A percentile compares a stretch with the other conserved stretches of the same genome.
Conservation (phyloP, 1,139 yeast species). For the Hyphopichia buzzinii region DNA sequence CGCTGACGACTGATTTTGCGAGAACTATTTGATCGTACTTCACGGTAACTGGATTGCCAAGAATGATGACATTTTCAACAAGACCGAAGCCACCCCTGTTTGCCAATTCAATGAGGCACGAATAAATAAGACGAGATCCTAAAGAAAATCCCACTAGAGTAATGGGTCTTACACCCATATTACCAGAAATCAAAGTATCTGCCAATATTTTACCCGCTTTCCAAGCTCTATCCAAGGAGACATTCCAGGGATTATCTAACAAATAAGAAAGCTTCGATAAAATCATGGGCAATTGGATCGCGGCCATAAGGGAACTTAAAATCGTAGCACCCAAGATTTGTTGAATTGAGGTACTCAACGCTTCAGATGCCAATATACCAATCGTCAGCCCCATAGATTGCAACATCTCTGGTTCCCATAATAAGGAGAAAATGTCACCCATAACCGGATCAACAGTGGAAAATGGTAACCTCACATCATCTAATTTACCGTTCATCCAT, state of each 20-base stretch:
- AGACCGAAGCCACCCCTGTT: slow-evolving; percentile 84
- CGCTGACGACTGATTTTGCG: slow-evolving; percentile 87
- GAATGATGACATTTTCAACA: slow-evolving; percentile 81
- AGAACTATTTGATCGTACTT: slow-evolving; percentile 74
- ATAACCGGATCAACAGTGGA: slow-evolving; percentile 95
- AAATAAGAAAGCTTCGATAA: slow-evolving; percentile 84
- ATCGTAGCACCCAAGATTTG: slow-evolving; percentile 93
- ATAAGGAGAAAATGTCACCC: slow-evolving; percentile 90
- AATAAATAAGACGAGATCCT: slow-evolving; percentile 90
- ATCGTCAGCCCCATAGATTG: slow-evolving; percentile 96
- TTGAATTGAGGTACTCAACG: slow-evolving; percentile 87
- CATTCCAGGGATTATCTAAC: slow-evolving; percentile 97
- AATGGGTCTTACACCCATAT: slow-evolving; percentile 88
- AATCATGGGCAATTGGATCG: slow-evolving; percentile 90
- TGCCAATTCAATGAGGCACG: slow-evolving; percentile 85
- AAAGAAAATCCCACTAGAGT: slow-evolving; percentile 91
- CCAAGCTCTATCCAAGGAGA: slow-evolving; percentile 96
- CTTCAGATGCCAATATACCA: slow-evolving; percentile 88
- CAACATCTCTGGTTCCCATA: slow-evolving; percentile 99
- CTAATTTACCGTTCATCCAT: slow-evolving; percentile 95
- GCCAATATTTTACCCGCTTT: slow-evolving; percentile 90
- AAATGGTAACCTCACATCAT: slow-evolving; percentile 95
- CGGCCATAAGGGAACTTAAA: slow-evolving; percentile 91
- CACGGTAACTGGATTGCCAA: slow-evolving; percentile 87
- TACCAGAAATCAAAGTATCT: slow-evolving; percentile 82